Evolutionary conservation across 2,329 filamentous ascomycete species (phyloP).

Genomic region (Monilinia polystroma): DNA sequence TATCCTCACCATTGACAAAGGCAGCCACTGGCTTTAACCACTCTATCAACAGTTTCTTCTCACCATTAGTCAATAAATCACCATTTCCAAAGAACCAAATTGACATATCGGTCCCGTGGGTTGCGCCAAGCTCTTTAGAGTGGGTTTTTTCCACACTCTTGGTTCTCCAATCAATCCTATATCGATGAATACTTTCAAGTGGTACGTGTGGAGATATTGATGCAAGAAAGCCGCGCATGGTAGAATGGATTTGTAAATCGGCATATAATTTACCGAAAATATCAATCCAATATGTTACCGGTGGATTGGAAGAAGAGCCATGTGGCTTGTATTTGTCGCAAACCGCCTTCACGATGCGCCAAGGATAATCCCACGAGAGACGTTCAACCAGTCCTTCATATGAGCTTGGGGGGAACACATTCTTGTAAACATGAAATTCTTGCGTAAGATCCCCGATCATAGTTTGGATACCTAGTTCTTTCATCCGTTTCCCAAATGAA

Average conservation of each 20-base stretch:
- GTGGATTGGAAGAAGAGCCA: neutral
- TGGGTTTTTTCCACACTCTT: slow-evolving; percentile 26
- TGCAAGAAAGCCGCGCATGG: slow-evolving; percentile 27
- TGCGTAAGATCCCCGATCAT: slow-evolving; percentile 31
- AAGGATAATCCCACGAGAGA: slow-evolving; percentile 31
- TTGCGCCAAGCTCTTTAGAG: slow-evolving; percentile 25
- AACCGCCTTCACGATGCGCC: slow-evolving; percentile 18
- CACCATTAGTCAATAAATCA: slow-evolving; percentile 15
- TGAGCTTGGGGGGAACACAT: slow-evolving; percentile 26
- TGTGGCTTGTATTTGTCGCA: slow-evolving; percentile 20
- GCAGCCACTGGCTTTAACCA: slow-evolving; percentile 27
- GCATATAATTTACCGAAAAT: slow-evolving; percentile 29
- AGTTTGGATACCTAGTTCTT: slow-evolving; percentile 26
- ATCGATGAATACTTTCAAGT: slow-evolving; percentile 24
- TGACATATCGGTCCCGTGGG: slow-evolving; percentile 27
- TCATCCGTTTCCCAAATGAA: slow-evolving; percentile 24
- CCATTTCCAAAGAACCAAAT: slow-evolving; percentile 32
- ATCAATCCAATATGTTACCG: slow-evolving; percentile 23
- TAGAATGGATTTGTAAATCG: slow-evolving; percentile 30
- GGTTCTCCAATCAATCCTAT: slow-evolving; percentile 28
- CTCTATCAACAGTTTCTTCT: slow-evolving; percentile 24
- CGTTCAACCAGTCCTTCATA: slow-evolving; percentile 25
- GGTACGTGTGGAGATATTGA: slow-evolving; percentile 22
- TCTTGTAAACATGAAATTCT: slow-evolving; percentile 28
- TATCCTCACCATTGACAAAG: slow-evolving; percentile 23